Evolutionary conservation across 1,284 basidiomycete genomes (phyloP), one percentile per base, ranked within the genome.

Genomic region (Malassezia equina): DNA sequence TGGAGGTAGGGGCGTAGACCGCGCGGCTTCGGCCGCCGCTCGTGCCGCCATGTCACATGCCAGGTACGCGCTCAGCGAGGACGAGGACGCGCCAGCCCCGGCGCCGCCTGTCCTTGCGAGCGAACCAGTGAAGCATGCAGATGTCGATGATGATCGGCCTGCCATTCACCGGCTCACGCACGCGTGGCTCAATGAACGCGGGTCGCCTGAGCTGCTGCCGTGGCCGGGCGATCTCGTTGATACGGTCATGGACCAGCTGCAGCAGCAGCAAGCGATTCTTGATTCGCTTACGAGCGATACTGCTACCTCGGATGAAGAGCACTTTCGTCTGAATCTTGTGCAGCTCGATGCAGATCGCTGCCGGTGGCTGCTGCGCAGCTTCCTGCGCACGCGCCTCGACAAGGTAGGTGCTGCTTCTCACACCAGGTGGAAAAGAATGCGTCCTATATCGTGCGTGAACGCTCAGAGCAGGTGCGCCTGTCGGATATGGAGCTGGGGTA

Each of bases 321-420:
- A 66, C 36, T 44, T 74, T 24, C 63, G 71, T 0, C 58, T 74
- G 21, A 64, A 61, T 39, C 48, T 73, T n/a, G 71, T 74, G 15
- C 63, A 65, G 48, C 60, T 74, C 11, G 71, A 74, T 61, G 51
- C 71, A 23, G 71, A 74, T 45, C 48, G 71, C 5, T 58, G 61
- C 21, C 63, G 63, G 15, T 74, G 70, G 70, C 53, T 74, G 15
- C 40, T 74, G 13, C 61, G 64, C 25, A 58, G 62, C 32, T 65
- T 66, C 28, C 44, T 73, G 19, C 53, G 71, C 4, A 39, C 53
- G 1, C 52, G 71, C 6, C 50, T 73, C 23, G 59, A 58, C 24
- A 66, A 66, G 52, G 53, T 64, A 32, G 27, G 55, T 33, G 32
- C 6, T 2, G 9, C 21, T 2, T 7, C 58, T 52, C 12, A 47